These are phyloP conservation scores for Isatis tinctoria DNA, from an alignment of 345 rosid genomes.

Conservation along the genomic window DNA sequence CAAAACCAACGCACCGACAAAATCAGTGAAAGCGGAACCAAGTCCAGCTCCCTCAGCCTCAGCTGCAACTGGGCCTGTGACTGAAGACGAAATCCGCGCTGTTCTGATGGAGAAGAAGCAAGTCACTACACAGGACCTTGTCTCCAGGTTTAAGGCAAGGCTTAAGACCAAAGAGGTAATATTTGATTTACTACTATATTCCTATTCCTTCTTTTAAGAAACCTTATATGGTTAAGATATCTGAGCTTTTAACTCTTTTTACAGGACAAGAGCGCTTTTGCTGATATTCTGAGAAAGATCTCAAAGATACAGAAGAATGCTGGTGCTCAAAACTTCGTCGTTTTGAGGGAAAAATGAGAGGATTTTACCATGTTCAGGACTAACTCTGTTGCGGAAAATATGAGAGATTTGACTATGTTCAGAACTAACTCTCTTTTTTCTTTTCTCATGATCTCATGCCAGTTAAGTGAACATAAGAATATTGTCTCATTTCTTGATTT, in stretches of 20 bases:
- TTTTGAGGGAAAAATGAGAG: constrained; percentile 59
- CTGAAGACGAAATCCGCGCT: constrained; percentile 86
- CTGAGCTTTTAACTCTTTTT: neutral
- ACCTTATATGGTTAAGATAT: neutral
- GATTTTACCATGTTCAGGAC: neutral
- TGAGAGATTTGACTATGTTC: neutral
- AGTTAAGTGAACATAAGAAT: neutral
- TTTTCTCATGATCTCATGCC: neutral
- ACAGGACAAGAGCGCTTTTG: constrained; percentile 89
- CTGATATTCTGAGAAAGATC: constrained; percentile 70
- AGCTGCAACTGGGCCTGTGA: constrained; percentile 59
- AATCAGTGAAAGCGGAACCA: constrained; percentile 34
- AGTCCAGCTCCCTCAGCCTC: constrained; percentile 41
- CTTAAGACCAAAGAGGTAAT: constrained; percentile 65
- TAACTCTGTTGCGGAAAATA: neutral
- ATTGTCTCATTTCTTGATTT: neutral
- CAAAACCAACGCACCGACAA: constrained; percentile 43
- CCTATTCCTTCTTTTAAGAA: neutral
- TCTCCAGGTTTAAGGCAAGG: constrained; percentile 73
- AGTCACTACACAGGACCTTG: constrained; percentile 86
- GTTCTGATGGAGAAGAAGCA: constrained; percentile 73
- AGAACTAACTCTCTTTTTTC: neutral
- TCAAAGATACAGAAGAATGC: constrained; percentile 86
- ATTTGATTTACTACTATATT: neutral
- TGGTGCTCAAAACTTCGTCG: constrained; percentile 62